Evolutionary conservation across 768 basidiomycete genomes (phyloP).

Genomic region (Kwoniella mangroviensis): DNA sequence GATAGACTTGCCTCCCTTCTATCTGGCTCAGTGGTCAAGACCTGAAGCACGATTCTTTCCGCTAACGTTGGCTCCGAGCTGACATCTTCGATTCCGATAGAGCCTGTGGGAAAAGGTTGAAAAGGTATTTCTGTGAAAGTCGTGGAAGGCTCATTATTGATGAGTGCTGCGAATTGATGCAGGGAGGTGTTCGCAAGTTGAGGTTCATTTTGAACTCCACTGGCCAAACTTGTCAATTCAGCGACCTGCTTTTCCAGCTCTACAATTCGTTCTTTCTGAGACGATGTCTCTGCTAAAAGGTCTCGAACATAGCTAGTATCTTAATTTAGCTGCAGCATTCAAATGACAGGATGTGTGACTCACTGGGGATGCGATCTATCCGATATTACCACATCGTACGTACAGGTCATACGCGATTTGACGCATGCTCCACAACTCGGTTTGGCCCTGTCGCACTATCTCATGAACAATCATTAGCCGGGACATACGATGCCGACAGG

Average conservation of each 20-base stretch:
- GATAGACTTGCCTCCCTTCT: neutral
- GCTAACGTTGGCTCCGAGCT: neutral
- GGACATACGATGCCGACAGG: neutral
- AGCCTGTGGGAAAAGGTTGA: neutral
- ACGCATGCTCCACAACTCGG: neutral
- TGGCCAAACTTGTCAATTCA: neutral
- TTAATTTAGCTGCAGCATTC: neutral
- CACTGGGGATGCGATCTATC: neutral
- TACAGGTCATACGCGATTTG: neutral
- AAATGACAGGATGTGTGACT: neutral
- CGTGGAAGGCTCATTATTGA: neutral
- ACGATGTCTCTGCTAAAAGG: neutral
- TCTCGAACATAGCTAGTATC: neutral
- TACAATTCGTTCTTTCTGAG: neutral
- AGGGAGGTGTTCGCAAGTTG: neutral
- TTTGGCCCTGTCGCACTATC: neutral
- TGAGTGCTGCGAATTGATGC: neutral
- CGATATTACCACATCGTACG: neutral
- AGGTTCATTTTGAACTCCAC: neutral
- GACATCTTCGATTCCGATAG: neutral
- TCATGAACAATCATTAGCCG: too few species aligned
- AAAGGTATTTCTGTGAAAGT: neutral
- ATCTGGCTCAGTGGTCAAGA: neutral
- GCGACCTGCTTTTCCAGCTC: neutral
- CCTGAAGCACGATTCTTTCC: neutral